Conservation (phyloP, 2,329 filamentous ascomycete genomes). For the Talaromyces pinophilus region DNA sequence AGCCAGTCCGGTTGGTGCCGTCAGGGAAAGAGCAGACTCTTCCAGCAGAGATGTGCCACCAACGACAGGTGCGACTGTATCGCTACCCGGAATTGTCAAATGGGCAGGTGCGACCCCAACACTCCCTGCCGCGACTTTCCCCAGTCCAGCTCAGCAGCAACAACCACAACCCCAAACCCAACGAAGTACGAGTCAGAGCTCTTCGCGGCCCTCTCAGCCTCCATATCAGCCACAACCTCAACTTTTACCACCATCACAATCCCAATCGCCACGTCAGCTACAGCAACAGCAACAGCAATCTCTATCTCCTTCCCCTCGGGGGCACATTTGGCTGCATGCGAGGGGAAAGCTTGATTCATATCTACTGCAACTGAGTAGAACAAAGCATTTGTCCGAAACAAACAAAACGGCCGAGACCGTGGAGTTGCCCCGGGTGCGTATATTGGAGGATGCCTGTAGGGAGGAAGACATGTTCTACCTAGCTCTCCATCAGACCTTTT, state of each 20-base stretch:
- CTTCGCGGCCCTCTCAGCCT: not conserved
- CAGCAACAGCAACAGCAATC: not conserved
- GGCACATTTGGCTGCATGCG: conserved; percentile 22
- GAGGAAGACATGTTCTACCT: conserved; percentile 64
- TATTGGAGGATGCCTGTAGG: conserved; percentile 60
- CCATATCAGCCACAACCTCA: conserved; percentile 4
- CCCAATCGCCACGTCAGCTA: not conserved
- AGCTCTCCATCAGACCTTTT: conserved; percentile 66
- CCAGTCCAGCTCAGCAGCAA: not conserved
- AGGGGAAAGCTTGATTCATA: conserved; percentile 26
- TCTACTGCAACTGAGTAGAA: conserved; percentile 19
- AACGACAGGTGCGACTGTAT: not conserved
- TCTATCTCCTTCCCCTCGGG: not conserved
- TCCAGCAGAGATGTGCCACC: not conserved
- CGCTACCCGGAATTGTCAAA: not conserved
- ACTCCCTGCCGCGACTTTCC: not conserved
- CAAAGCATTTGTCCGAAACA: conserved; percentile 32
- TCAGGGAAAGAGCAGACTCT: conserved; percentile 21
- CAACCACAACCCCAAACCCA: not conserved
- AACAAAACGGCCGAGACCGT: conserved; percentile 35
- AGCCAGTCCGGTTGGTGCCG: conserved; percentile 30
- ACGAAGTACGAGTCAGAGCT: not conserved
- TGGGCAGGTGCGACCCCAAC: not conserved
- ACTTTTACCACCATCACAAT: not conserved
- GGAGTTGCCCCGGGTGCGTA: conserved; percentile 50